These are phyloP conservation scores for Mucor lusitanicus DNA, from an alignment of 371 early-diverging fungal genomes.

Conservation along the genomic window DNA sequence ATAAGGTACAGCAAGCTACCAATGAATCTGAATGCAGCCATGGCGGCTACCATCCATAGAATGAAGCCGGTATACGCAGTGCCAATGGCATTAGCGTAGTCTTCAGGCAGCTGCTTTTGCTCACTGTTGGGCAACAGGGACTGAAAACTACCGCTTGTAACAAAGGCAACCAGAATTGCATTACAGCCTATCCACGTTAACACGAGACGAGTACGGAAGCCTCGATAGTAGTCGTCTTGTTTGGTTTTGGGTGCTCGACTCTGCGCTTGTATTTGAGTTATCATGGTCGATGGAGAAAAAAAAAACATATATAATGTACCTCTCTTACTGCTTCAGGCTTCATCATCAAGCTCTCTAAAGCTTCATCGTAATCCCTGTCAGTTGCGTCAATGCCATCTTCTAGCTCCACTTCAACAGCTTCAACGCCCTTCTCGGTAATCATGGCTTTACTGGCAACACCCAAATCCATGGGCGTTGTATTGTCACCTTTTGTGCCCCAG, in stretches of 20 bases:
- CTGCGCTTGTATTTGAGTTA: slow-evolving; percentile 15
- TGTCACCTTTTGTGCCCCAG: slow-evolving; percentile 96
- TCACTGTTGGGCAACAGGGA: slow-evolving; percentile 28
- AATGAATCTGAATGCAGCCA: slow-evolving; percentile 75
- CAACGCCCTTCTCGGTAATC: slow-evolving; percentile 40
- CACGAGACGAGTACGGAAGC: slow-evolving; percentile 82
- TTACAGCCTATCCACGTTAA: slow-evolving; percentile 88
- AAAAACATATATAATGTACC: slow-evolving; percentile 21
- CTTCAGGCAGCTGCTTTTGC: slow-evolving; percentile 14
- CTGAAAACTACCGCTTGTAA: slow-evolving; percentile 56
- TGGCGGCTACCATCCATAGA: slow-evolving; percentile 83
- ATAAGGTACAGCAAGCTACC: slow-evolving; percentile 63
- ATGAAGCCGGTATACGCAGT: slow-evolving; percentile 75
- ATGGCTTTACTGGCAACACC: slow-evolving; percentile 49
- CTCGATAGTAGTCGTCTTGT: slow-evolving; percentile 84
- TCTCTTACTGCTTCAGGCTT: slow-evolving; percentile 43
- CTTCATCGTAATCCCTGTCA: slow-evolving; percentile 72
- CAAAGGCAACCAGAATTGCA: slow-evolving; percentile 72
- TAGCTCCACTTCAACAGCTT: slow-evolving; percentile 70
- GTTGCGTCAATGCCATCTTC: slow-evolving; percentile 69
- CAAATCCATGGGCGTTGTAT: slow-evolving; percentile 47
- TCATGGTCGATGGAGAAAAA: not conserved
- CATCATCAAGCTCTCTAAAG: slow-evolving; percentile 54
- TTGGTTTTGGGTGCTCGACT: slow-evolving; percentile 77
- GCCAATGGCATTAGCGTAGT: slow-evolving; percentile 19